These are phyloP conservation scores for Halocafeteria seosinensis DNA, from an alignment of 108 stramenopile species.

Conservation along the genomic window DNA sequence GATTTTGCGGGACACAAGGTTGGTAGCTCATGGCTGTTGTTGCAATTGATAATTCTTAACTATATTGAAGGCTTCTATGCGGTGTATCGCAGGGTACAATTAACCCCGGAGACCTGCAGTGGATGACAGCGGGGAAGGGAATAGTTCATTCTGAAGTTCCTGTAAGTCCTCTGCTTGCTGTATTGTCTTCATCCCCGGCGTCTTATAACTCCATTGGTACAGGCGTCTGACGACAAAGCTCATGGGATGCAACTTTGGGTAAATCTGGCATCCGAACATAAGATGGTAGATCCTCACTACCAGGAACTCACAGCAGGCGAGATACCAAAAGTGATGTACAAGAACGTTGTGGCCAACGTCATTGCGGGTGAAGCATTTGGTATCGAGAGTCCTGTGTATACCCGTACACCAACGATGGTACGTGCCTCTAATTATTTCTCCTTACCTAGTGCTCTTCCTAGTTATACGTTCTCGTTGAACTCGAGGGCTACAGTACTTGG, in stretches of 20 bases:
- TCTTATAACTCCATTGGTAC: no score
- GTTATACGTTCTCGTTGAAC: no score
- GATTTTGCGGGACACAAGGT: constrained; percentile 62
- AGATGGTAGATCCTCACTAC: constrained; percentile 65
- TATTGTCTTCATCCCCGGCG: no score
- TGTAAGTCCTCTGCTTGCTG: no score
- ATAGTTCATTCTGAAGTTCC: constrained; percentile 75
- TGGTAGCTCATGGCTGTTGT: no score
- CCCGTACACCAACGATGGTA: constrained; percentile 59
- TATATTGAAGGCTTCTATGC: no score
- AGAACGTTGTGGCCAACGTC: constrained; percentile 13
- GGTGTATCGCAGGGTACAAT: constrained; percentile 17
- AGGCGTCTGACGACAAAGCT: constrained; percentile 34
- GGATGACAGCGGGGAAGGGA: constrained; percentile 81
- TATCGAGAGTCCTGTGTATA: constrained; percentile 47
- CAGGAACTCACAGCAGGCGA: constrained; percentile 45
- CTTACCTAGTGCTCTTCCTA: no score
- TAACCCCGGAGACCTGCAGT: constrained; percentile 55
- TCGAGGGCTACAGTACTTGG: no score
- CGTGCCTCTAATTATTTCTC: no score
- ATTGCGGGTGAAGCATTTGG: constrained; percentile 52
- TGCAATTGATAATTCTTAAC: no score
- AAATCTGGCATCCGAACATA: constrained; percentile 53
- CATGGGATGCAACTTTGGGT: constrained; percentile 50
- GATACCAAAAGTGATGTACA: constrained; percentile 43